Conservation (phyloP, 768 basidiomycete genomes). For the Phylloporus sp. region DNA sequence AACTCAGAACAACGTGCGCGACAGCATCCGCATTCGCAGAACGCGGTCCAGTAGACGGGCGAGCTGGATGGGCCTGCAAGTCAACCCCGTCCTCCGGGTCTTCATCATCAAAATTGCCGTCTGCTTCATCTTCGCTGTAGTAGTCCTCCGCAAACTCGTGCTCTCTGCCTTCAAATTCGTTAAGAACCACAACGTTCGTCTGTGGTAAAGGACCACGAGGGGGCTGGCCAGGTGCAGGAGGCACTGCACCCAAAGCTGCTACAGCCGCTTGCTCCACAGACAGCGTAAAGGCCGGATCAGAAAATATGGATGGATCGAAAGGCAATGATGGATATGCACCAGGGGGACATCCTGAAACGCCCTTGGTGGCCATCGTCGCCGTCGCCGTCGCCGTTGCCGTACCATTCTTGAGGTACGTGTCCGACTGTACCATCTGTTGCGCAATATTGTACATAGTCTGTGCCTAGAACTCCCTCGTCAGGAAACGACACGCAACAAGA, state of each 20-base stretch:
- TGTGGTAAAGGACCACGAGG: constrained; percentile 32
- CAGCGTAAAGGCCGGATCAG: constrained; percentile 48
- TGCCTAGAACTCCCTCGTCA: constrained; percentile 42
- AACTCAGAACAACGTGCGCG: constrained; percentile 41
- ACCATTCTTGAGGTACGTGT: constrained; percentile 35
- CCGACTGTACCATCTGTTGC: constrained; percentile 57
- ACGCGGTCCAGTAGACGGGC: constrained; percentile 15
- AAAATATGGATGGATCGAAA: constrained; percentile 51
- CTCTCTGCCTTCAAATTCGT: constrained; percentile 36
- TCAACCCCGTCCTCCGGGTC: constrained; percentile 32
- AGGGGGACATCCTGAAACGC: constrained; percentile 38
- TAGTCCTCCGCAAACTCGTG: constrained; percentile 39
- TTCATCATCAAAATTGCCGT: constrained; percentile 40
- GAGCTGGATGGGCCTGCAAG: constrained; percentile 22
- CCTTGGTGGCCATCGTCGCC: constrained; percentile 32
- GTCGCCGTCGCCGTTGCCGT: constrained; percentile 29
- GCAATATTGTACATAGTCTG: constrained; percentile 67
- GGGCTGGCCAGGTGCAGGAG: constrained; percentile 29
- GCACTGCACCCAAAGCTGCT: constrained; percentile 30
- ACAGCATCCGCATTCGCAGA: constrained; percentile 24
- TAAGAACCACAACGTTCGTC: constrained; percentile 37
- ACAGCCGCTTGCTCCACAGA: constrained; percentile 49
- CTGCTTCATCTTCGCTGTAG: constrained; percentile 46
- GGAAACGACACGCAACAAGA: constrained; percentile 18
- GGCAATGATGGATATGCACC: constrained; percentile 42